Conservation (phyloP, 1,284 basidiomycete species). For the Malassezia yamatoensis region DNA sequence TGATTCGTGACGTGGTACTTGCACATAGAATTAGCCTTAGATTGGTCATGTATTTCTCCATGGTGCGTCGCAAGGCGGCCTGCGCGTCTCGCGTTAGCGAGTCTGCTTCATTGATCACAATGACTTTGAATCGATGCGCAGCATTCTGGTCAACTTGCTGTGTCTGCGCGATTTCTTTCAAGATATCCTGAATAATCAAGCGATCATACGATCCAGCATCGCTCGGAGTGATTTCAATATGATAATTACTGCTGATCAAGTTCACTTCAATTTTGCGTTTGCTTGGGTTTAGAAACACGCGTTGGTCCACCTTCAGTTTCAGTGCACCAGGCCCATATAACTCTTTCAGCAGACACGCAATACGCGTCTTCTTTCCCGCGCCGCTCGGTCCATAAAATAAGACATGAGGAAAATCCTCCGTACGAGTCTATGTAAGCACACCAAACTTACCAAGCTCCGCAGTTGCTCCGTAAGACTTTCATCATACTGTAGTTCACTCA, state of each 20-base stretch:
- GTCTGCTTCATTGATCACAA: slow-evolving; percentile 96
- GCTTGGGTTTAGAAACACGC: slow-evolving; percentile 87
- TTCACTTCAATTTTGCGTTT: slow-evolving; percentile 92
- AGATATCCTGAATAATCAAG: slow-evolving; percentile 86
- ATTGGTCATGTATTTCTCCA: slow-evolving; percentile 98
- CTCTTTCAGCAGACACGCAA: slow-evolving; percentile 67
- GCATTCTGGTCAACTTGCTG: slow-evolving; percentile 94
- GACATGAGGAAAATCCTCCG: slow-evolving; percentile 82
- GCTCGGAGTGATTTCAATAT: slow-evolving; percentile 94
- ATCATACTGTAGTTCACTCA: slow-evolving; percentile 85
- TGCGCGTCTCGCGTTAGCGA: slow-evolving; percentile 88
- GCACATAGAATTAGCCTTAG: slow-evolving; percentile 93
- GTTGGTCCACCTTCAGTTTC: slow-evolving; percentile 97
- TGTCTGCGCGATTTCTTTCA: slow-evolving; percentile 98
- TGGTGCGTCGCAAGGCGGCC: slow-evolving; percentile 88
- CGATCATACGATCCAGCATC: slow-evolving; percentile 95
- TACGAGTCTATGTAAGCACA: slow-evolving; percentile 23
- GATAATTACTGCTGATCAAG: slow-evolving; percentile 81
- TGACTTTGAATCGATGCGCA: slow-evolving; percentile 96
- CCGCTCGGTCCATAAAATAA: slow-evolving; percentile 96
- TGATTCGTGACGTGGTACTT: slow-evolving; percentile 91
- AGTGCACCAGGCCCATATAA: slow-evolving; percentile 85
- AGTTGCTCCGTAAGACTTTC: slow-evolving; percentile 67
- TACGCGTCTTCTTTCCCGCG: slow-evolving; percentile 95
- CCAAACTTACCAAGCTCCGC: slow-evolving; percentile 60